Conservation (phyloP, 2,329 filamentous ascomycete species). For the Monascus ruber region DNA sequence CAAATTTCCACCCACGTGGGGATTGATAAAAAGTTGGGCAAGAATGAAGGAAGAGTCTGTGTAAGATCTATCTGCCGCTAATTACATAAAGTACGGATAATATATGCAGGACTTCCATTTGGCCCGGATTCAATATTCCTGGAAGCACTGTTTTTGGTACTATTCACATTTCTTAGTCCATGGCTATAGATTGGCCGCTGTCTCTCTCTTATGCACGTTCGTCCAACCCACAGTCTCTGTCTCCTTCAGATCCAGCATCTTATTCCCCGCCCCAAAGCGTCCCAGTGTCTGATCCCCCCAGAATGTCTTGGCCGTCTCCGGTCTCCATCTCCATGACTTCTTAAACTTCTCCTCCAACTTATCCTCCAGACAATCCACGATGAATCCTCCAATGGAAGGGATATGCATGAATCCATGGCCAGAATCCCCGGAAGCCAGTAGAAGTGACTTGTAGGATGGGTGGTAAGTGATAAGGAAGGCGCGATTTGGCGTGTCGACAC, state of each 20-base stretch:
- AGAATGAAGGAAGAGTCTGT: too few relatives aligned
- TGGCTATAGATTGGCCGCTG: too few relatives aligned
- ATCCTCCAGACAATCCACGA: slow-evolving; percentile 39
- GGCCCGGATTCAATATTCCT: too few relatives aligned
- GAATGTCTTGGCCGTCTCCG: slow-evolving; percentile 36
- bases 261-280: slow-evolving; percentile 36
- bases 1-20: too few relatives aligned
- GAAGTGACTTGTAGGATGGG: slow-evolving; percentile 32
- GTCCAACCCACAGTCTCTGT: slow-evolving; percentile 31
- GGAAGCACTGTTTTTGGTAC: too few relatives aligned
- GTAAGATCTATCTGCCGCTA: too few relatives aligned
- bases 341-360: slow-evolving; percentile 32
- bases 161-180: too few relatives aligned
- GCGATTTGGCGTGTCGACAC: slow-evolving; percentile 44
- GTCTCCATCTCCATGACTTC: slow-evolving; percentile 39
- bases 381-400: slow-evolving; percentile 16
- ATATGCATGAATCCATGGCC: slow-evolving; percentile 16
- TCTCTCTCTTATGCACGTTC: slow-evolving; percentile 3
- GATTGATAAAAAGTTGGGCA: too few relatives aligned
- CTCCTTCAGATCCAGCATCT: slow-evolving; percentile 39
- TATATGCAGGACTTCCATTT: too few relatives aligned
- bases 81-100: too few relatives aligned
- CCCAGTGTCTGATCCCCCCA: slow-evolving; percentile 40
- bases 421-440: slow-evolving; percentile 39
- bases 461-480: slow-evolving; percentile 42